Evolutionary conservation across 2,329 filamentous ascomycete species (phyloP).

Genomic region (Aspergillus sp.): DNA sequence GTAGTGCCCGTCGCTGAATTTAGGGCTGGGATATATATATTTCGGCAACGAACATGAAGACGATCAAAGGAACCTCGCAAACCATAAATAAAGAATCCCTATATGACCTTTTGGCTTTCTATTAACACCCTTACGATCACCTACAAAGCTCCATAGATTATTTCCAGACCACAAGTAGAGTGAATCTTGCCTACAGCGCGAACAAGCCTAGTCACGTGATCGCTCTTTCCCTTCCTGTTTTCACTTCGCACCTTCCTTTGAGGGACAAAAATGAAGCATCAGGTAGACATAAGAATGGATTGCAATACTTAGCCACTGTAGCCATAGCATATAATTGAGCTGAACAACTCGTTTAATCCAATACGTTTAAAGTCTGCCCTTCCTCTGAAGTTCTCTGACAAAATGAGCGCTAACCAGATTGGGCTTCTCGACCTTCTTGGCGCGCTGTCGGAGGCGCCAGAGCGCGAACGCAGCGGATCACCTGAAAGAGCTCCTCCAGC

Average conservation of each 20-base stretch:
- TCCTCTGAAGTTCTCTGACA: background rate
- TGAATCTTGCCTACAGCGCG: background rate
- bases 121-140: background rate
- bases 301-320: background rate
- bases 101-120: background rate
- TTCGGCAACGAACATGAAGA: background rate
- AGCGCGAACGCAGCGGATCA: slow-evolving; percentile 26
- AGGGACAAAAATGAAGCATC: background rate
- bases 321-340: background rate
- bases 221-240: background rate
- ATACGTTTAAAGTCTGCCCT: background rate
- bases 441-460: slow-evolving; percentile 20
- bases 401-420: slow-evolving; percentile 29
- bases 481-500: slow-evolving; percentile 3
- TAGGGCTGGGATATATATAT: background rate
- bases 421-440: slow-evolving; percentile 24
- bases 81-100: background rate
- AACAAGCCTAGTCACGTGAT: background rate
- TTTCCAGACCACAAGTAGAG: no score
- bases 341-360: background rate
- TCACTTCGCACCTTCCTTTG: background rate
- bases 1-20: no score
- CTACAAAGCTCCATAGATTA: background rate
- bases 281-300: background rate
- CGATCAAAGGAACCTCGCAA: background rate